A percentile compares a stretch with the other conserved stretches of the same genome.
Evolutionary conservation across 495 filamentous ascomycete species (phyloP).

Genomic region (Polyplosphaeria fusca): DNA sequence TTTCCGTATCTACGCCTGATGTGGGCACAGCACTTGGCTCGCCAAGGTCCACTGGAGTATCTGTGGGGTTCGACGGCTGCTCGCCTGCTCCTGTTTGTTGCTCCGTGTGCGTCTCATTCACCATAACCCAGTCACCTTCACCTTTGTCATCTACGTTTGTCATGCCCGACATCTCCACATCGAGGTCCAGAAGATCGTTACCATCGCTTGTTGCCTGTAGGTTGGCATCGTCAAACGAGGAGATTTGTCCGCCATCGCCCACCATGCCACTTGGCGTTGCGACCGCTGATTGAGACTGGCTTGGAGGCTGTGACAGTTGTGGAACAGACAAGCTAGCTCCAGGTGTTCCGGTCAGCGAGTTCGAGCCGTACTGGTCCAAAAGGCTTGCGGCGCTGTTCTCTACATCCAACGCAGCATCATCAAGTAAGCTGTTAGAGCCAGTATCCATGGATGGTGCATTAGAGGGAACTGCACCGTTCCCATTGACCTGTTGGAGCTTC

Average conservation of each 20-base stretch:
- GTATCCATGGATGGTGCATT: neutral
- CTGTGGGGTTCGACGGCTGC: neutral
- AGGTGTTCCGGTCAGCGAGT: constrained; percentile 30
- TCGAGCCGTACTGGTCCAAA: constrained; percentile 32
- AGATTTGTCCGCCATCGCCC: neutral
- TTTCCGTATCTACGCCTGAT: constrained; percentile 27
- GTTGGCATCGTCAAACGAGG: constrained; percentile 14
- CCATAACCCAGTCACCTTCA: constrained; percentile 61
- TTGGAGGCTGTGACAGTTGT: constrained; percentile 25
- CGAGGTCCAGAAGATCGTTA: constrained; percentile 32
- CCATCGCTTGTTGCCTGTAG: constrained; percentile 5
- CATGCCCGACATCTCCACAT: constrained; percentile 36
- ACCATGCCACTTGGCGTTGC: constrained; percentile 19
- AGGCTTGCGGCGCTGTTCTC: constrained; percentile 35
- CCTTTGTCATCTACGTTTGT: constrained; percentile 27
- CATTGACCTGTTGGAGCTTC: constrained; percentile 23
- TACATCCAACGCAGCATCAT: constrained; percentile 20
- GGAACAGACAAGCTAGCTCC: constrained; percentile 25
- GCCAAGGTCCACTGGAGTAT: neutral
- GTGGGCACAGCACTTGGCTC: constrained; percentile 8
- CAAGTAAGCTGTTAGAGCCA: constrained; percentile 11
- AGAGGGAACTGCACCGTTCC: constrained; percentile 4
- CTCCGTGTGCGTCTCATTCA: constrained; percentile 40
- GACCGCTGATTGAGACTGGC: constrained; percentile 26
- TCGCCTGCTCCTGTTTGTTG: constrained; percentile 14